phyloP scores from a whole-genome alignment of 768 basidiomycete genomes.

The Phlebiopsis flavidoalba region DNA sequence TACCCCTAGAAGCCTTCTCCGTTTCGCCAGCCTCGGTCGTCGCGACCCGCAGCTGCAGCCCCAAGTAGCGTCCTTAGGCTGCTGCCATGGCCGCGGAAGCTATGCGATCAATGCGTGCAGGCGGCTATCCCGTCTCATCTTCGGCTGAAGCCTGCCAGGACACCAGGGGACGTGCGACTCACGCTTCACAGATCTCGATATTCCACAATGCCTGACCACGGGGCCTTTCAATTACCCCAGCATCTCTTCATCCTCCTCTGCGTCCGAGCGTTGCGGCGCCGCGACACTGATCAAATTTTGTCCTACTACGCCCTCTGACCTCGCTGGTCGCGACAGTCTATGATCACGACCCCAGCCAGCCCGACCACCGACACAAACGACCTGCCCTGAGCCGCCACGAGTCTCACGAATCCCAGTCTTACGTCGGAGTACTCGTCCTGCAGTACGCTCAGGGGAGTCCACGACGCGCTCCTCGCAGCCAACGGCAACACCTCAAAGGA shows the following conservation, averaged over 20 bases:
- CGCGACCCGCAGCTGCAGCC: not conserved
- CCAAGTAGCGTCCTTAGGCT: not conserved
- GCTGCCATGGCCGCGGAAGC: constrained; percentile 5
- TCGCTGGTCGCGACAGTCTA: constrained; percentile 35
- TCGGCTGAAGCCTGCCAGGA: constrained; percentile 9
- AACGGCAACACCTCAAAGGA: not conserved
- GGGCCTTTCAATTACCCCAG: not conserved
- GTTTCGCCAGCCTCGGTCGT: not conserved
- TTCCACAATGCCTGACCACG: constrained; percentile 1
- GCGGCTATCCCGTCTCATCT: constrained; percentile 11
- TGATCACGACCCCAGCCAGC: constrained; percentile 4
- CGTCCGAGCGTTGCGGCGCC: constrained; percentile 24
- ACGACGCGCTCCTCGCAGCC: not conserved
- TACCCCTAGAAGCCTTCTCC: not conserved
- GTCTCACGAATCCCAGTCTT: constrained; percentile 47
- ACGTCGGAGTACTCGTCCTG: constrained; percentile 35
- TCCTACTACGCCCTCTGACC: constrained; percentile 54
- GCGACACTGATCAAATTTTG: constrained; percentile 41
- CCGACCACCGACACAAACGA: not conserved
- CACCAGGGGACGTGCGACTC: constrained; percentile 7
- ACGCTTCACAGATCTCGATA: constrained; percentile 6
- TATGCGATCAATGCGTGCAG: constrained; percentile 4
- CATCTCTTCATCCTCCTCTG: constrained; percentile 1
- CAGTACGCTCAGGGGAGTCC: not conserved
- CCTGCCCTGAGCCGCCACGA: constrained; percentile 1